Percentiles rank a stretch among this genome's conserved stretches.
Conservation (phyloP, 805 yeast species). For the Soucietia sequanensis region DNA sequence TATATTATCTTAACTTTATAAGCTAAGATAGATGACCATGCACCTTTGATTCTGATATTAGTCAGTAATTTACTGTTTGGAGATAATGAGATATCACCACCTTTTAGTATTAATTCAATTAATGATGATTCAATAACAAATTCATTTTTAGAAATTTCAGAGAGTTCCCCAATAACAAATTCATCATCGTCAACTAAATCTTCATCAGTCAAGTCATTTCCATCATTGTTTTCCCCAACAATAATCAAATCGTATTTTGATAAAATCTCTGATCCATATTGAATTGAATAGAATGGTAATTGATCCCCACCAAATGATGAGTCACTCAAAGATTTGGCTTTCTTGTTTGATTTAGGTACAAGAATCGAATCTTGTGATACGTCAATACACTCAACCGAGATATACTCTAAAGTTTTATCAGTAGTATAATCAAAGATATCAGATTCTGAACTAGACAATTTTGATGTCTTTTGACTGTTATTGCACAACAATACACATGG, state of each 20-base stretch:
- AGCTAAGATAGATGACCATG: slow-evolving; percentile 62
- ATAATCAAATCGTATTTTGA: slow-evolving; percentile 50
- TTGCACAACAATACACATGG: slow-evolving; percentile 22
- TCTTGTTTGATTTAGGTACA: slow-evolving; percentile 52
- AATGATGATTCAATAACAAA: slow-evolving; percentile 27
- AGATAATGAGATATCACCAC: slow-evolving; percentile 43
- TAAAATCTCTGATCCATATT: slow-evolving; percentile 38
- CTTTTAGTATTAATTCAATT: slow-evolving; percentile 35
- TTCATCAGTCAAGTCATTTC: slow-evolving; percentile 19
- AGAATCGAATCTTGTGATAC: slow-evolving; percentile 28
- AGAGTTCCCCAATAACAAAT: slow-evolving; percentile 38
- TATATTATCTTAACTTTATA: slow-evolving; percentile 36
- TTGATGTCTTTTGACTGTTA: slow-evolving; percentile 5
- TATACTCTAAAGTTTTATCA: slow-evolving; percentile 31
- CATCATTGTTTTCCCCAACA: slow-evolving; percentile 38
- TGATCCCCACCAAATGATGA: slow-evolving; percentile 55
- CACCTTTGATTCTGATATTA: slow-evolving; percentile 51
- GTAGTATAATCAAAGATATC: slow-evolving; percentile 36
- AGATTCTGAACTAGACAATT: slow-evolving; percentile 5
- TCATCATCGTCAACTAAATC: slow-evolving; percentile 16
- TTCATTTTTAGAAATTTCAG: slow-evolving; percentile 22
- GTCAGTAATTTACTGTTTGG: slow-evolving; percentile 43
- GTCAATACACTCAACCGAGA: slow-evolving; percentile 47
- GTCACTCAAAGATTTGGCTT: slow-evolving; percentile 39
- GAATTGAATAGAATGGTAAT: slow-evolving; percentile 49